Evolutionary conservation across 192 early-diverging fungal species (phyloP).

Genomic region (Linnemannia hyalina): DNA sequence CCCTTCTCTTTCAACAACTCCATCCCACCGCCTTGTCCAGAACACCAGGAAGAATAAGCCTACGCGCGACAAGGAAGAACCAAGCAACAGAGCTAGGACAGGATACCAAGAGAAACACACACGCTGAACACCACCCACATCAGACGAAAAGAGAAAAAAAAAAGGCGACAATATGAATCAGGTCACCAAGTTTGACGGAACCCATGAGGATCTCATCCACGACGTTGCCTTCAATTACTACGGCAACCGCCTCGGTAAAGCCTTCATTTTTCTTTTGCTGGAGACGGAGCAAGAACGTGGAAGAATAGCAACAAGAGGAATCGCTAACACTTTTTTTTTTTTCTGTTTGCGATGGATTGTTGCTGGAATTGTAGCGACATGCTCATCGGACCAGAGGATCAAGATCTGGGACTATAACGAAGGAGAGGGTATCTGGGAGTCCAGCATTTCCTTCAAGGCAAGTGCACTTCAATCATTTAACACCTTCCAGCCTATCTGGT

Average conservation of each 20-base stretch:
- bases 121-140: too few species aligned
- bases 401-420: conserved; percentile 94
- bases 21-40: too few species aligned
- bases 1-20: too few species aligned
- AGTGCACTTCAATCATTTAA: background rate
- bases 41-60: background rate
- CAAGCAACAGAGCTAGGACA: background rate
- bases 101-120: background rate
- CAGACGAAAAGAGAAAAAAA: background rate
- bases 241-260: conserved; percentile 80
- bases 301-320: background rate
- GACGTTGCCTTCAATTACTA: conserved; percentile 94
- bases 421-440: conserved; percentile 76
- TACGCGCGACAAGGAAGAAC: background rate
- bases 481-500: background rate
- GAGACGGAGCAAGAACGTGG: background rate
- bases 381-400: conserved; percentile 92
- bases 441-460: conserved; percentile 86
- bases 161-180: conserved; percentile 46
- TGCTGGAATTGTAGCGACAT: conserved; percentile 66
- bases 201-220: conserved; percentile 95
- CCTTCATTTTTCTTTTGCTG: background rate
- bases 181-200: conserved; percentile 73
- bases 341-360: background rate
- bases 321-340: background rate